A percentile compares a stretch with the other conserved stretches of the same genome.
phyloP scores from a whole-genome alignment of 1,139 yeast species.

The Geotrichum carabidarum region DNA sequence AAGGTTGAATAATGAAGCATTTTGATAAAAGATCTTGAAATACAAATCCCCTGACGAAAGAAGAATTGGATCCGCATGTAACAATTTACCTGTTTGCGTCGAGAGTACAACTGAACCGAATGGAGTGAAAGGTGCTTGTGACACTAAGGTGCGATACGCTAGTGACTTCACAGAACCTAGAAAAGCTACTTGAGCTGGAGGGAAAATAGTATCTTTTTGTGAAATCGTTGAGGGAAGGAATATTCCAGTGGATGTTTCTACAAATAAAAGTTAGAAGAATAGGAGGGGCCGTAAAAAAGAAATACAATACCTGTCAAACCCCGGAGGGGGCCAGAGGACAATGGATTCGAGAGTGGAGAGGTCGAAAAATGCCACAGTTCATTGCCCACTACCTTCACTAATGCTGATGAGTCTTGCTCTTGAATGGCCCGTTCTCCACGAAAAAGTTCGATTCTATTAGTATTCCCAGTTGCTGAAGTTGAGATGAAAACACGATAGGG shows the following conservation, averaged over 20 bases:
- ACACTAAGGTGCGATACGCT: constrained; percentile 46
- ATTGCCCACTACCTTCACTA: constrained; percentile 57
- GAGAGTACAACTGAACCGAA: constrained; percentile 27
- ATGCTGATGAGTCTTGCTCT: constrained; percentile 46
- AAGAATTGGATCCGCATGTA: constrained; percentile 33
- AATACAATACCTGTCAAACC: constrained; percentile 14
- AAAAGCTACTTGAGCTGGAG: constrained; percentile 51
- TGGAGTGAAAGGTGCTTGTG: constrained; percentile 49
- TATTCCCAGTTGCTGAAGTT: constrained; percentile 30
- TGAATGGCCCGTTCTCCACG: constrained; percentile 59
- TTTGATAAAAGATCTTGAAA: constrained; percentile 27
- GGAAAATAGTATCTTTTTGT: constrained; percentile 37
- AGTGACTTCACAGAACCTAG: constrained; percentile 57
- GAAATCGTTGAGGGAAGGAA: constrained; percentile 38
- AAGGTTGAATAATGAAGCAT: constrained; percentile 19
- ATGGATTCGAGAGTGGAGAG: constrained; percentile 35
- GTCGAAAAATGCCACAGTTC: constrained; percentile 56
- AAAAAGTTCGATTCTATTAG: constrained; percentile 41
- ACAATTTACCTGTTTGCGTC: constrained; percentile 22
- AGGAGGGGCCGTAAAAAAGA: neutral
- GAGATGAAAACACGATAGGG: constrained; percentile 38
- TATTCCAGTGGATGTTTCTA: constrained; percentile 37
- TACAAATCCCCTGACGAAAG: constrained; percentile 38
- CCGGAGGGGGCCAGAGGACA: constrained; percentile 26
- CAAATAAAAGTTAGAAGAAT: neutral